These are phyloP conservation scores for Sporisorium sorghi DNA, from an alignment of 1,284 basidiomycete species.

Conservation along the genomic window DNA sequence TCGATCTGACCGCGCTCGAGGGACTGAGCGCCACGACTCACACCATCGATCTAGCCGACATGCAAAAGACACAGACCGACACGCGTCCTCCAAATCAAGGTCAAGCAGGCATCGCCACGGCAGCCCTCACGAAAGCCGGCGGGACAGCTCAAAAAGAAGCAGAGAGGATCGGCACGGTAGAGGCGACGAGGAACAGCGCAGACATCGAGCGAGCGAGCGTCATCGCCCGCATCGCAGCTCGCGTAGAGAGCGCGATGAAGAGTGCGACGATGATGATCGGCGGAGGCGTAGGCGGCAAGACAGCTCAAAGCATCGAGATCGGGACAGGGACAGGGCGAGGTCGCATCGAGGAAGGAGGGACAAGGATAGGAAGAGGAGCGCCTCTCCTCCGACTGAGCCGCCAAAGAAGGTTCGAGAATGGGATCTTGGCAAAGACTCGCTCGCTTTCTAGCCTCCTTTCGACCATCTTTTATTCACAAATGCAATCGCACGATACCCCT, in stretches of 20 bases:
- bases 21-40: neutral
- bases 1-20: slow-evolving; percentile 4
- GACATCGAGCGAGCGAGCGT: neutral
- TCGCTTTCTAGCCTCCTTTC: slow-evolving; percentile 8
- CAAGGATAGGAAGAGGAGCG: neutral
- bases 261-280: neutral
- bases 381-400: neutral
- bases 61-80: neutral
- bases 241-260: neutral
- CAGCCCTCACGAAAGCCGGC: neutral
- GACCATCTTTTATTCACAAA: neutral
- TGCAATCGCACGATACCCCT: slow-evolving; percentile 2
- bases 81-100: neutral
- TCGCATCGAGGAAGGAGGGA: neutral
- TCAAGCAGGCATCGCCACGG: slow-evolving; percentile 7
- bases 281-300: neutral
- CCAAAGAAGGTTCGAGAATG: slow-evolving; percentile 33
- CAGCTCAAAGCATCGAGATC: neutral
- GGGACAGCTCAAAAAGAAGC: neutral
- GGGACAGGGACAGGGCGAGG: neutral
- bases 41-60: slow-evolving; percentile 1
- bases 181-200: neutral
- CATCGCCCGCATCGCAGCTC: slow-evolving; percentile 1
- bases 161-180: neutral
- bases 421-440: slow-evolving; percentile 37